Base-by-base conservation (phyloP, 805 yeast genomes). In the Schizosaccharomyces cryophilus region DNA sequence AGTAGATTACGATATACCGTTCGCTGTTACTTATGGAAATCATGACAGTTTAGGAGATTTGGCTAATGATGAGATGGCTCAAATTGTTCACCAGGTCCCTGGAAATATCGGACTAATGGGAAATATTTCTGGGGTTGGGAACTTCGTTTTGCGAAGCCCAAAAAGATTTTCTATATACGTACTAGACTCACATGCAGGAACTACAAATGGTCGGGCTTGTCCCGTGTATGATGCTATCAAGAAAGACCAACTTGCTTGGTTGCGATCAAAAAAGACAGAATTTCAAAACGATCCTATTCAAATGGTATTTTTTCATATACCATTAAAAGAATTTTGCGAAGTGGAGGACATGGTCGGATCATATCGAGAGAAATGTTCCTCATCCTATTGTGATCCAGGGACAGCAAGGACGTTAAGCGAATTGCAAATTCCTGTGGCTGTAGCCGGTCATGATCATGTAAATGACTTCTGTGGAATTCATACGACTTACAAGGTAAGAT, bases 381-480 rank as follows among this genome's bases (percentile, higher is more conserved):
- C 94, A 0, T 93, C 96, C 4, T 73, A 69, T 38, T 75, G 78
- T 68, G 83, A 89, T 68, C 73, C 87, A 0, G 84, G 85, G 7
- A 84, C 84, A 60, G 73, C 87, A 61, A 72, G 76, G 6, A 72
- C 78, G 0, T 72, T 93, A 30, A 75, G 76, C 5, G 72, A 77
- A n/a, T 64, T 85, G 7, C 94, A 90, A 0, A 88, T 93, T 1
- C 73, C 78, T 38, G 87, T 86, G 0, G 79, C 82, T 0, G 75
- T 84, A 61, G 95, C 86, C 17, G 98, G 98, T 0, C 98, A 93
- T 69, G 98, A 93, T 68, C 98, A 93, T 70, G 85, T 87, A 66
- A 93, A 93, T 70, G 97, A 93, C 68, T 93, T 79, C 69, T 93
- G 98, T 71, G 71, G 86, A 63, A 71, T 76, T 29, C 48, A 38